Evolutionary conservation across 148 eudicot species (phyloP).

Genomic region (Vaccinium corymbosum): DNA sequence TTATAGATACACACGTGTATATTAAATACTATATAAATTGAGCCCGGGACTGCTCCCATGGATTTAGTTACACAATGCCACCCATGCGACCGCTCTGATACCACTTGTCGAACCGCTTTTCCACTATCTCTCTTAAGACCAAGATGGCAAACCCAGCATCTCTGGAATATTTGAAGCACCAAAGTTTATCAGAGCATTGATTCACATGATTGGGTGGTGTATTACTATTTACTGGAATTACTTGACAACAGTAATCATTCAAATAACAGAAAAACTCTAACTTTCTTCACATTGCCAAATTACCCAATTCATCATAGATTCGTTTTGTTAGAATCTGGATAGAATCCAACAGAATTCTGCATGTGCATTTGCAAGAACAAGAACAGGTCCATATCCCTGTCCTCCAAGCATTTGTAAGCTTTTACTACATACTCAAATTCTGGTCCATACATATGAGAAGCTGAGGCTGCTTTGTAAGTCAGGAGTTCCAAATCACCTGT

Average conservation of each 20-base stretch:
- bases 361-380: conserved; percentile 40
- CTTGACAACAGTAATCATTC: background rate
- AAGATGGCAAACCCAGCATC: background rate
- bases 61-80: too few species aligned
- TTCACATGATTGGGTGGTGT: background rate
- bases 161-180: background rate
- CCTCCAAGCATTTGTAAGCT: conserved; percentile 32
- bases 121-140: too few species aligned
- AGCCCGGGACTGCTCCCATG: too few species aligned
- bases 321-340: conserved; percentile 17
- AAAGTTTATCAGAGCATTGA: background rate
- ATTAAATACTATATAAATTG: too few species aligned
- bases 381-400: conserved; percentile 27
- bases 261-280: background rate
- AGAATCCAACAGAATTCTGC: conserved; percentile 49
- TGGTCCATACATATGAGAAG: conserved; percentile 63
- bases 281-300: background rate
- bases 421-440: conserved; percentile 55
- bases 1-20: background rate
- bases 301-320: conserved; percentile 5
- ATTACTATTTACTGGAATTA: background rate
- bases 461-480: conserved; percentile 77
- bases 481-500: conserved; percentile 68
- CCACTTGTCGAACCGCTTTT: too few species aligned
- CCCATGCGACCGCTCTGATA: too few species aligned